Evolutionary conservation across 495 filamentous ascomycete species (phyloP).

Genomic region (Pyrenopolyporus hunteri): DNA sequence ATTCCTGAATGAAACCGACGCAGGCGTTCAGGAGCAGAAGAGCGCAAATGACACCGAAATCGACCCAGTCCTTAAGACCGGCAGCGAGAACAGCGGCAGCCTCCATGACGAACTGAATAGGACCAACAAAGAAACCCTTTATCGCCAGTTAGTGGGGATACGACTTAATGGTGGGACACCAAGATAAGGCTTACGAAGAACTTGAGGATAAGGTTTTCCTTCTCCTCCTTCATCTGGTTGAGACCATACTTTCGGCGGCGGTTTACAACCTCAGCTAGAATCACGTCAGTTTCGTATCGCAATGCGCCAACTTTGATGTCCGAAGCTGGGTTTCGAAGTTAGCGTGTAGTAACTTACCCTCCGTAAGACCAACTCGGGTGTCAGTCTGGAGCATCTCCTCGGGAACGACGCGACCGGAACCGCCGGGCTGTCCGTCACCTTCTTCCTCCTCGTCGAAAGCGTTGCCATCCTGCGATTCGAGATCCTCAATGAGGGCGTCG

Average conservation of each 20-base stretch:
- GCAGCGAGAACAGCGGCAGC: constrained; percentile 76
- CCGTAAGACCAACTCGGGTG: constrained; percentile 70
- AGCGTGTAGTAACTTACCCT: constrained; percentile 38
- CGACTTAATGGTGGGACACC: no score
- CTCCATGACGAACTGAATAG: constrained; percentile 96
- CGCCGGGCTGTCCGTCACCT: constrained; percentile 53
- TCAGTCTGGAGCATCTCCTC: constrained; percentile 76
- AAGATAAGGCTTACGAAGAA: constrained; percentile 65
- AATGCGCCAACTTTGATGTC: no score
- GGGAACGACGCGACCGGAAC: constrained; percentile 60
- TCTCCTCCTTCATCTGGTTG: constrained; percentile 90
- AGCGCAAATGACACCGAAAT: constrained; percentile 80
- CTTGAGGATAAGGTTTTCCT: constrained; percentile 81
- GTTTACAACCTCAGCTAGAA: constrained; percentile 62
- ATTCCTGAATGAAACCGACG: constrained; percentile 90
- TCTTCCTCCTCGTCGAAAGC: constrained; percentile 63
- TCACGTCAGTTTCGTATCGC: constrained; percentile 26
- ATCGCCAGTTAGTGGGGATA: no score
- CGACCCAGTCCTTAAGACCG: constrained; percentile 81
- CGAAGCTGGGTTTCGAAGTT: background rate
- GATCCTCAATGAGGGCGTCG: constrained; percentile 80
- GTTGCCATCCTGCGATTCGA: constrained; percentile 77
- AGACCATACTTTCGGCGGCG: constrained; percentile 81
- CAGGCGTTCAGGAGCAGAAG: constrained; percentile 78
- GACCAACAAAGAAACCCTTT: constrained; percentile 77